Evolutionary conservation across 495 filamentous ascomycete genomes (phyloP).

Genomic region (Chaetomidium leptoderma): DNA sequence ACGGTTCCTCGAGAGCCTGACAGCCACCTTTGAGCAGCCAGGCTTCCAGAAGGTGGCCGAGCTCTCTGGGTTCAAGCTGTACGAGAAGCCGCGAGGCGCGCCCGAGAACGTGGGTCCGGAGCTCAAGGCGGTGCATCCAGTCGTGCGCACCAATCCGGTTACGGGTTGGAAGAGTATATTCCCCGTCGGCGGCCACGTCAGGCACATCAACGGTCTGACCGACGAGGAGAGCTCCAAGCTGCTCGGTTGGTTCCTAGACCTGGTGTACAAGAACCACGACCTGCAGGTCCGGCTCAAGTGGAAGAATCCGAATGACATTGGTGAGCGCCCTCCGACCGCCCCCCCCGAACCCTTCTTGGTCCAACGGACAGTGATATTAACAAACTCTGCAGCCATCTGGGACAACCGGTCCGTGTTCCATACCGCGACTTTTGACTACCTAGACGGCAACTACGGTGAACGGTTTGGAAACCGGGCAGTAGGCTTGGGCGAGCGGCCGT

Average conservation of each 20-base stretch:
- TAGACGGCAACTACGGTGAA: slow-evolving; percentile 49
- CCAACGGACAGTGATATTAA: too few species aligned
- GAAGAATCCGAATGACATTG: slow-evolving; percentile 57
- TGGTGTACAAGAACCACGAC: slow-evolving; percentile 70
- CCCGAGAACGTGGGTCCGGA: slow-evolving; percentile 61
- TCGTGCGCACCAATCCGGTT: slow-evolving; percentile 72
- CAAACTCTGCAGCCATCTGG: slow-evolving; percentile 63
- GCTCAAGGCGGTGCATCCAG: slow-evolving; percentile 60
- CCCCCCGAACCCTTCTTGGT: too few species aligned
- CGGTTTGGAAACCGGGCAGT: slow-evolving; percentile 60
- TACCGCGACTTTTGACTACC: slow-evolving; percentile 62
- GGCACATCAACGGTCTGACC: slow-evolving; percentile 61
- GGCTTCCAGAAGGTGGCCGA: slow-evolving; percentile 53
- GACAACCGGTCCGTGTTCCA: slow-evolving; percentile 69
- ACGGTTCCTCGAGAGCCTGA: slow-evolving; percentile 62
- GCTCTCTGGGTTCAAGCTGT: slow-evolving; percentile 51
- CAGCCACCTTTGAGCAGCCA: slow-evolving; percentile 59
- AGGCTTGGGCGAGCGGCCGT: slow-evolving; percentile 62
- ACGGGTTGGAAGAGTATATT: slow-evolving; percentile 75
- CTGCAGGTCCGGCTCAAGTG: slow-evolving; percentile 65
- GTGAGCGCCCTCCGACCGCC: slow-evolving; percentile 26
- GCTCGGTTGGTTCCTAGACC: slow-evolving; percentile 53
- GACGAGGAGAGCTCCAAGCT: slow-evolving; percentile 57
- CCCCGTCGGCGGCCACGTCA: slow-evolving; percentile 57
- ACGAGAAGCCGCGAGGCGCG: slow-evolving; percentile 54